These are phyloP conservation scores for Colletotrichum endophyticum DNA, from an alignment of 2,329 filamentous ascomycete genomes.

Conservation along the genomic window DNA sequence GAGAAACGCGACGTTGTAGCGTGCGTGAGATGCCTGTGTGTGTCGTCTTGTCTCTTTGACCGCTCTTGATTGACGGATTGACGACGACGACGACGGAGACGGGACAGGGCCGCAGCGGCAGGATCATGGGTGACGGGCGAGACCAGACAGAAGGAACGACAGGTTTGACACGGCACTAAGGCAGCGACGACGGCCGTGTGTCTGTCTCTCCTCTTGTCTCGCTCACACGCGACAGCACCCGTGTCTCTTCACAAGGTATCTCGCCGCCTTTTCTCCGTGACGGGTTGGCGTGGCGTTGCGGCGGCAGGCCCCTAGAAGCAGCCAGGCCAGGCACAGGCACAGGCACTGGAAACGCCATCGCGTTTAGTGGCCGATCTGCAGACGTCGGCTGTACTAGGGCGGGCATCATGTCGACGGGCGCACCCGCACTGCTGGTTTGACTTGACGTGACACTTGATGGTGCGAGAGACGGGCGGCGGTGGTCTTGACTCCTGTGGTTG, in stretches of 20 bases:
- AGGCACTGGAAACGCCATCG: neutral
- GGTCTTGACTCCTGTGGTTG: neutral
- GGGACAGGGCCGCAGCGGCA: neutral
- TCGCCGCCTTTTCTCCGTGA: neutral
- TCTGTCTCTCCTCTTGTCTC: neutral
- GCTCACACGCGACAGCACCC: neutral
- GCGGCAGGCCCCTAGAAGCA: neutral
- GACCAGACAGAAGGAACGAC: neutral
- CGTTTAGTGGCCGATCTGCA: conserved; percentile 17
- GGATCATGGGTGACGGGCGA: neutral
- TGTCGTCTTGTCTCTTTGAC: neutral
- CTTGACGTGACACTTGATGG: neutral
- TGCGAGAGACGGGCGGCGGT: neutral
- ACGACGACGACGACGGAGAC: neutral
- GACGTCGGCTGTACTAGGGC: conserved; percentile 6
- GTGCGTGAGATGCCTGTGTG: neutral
- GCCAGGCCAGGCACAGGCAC: neutral
- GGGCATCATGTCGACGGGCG: conserved; percentile 10
- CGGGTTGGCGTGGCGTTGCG: neutral
- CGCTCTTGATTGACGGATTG: too few species aligned
- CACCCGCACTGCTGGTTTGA: neutral
- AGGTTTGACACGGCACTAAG: conserved; percentile 7
- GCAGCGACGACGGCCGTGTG: neutral
- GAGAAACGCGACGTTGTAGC: neutral
- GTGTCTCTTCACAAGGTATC: neutral